phyloP scores from a whole-genome alignment of 345 rosid species.

The Gynandropsis gynandra region DNA sequence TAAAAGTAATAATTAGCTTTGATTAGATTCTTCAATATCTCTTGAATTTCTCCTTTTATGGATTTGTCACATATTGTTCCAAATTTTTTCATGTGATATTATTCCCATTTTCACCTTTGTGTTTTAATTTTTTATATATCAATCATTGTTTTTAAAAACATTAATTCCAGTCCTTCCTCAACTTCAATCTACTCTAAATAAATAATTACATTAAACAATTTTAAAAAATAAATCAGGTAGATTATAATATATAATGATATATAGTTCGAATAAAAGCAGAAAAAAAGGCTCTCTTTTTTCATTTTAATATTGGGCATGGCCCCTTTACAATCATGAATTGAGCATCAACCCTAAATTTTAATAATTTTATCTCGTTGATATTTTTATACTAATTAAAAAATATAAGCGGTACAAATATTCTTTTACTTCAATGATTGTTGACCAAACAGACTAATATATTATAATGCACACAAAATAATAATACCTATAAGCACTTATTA shows the following conservation, averaged over 20 bases:
- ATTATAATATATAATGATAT: no score
- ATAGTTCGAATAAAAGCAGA: no score
- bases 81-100: conserved; percentile 29
- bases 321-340: conserved; percentile 35
- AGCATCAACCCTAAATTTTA: conserved; percentile 29
- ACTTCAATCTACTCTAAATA: no score
- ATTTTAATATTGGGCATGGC: conserved; percentile 32
- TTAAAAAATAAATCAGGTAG: no score
- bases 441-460: background rate
- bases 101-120: background rate
- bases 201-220: no score
- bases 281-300: conserved; percentile 20
- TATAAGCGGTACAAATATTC: conserved; percentile 10
- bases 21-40: conserved; percentile 35
- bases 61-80: conserved; percentile 19
- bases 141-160: no score
- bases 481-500: no score
- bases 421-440: conserved; percentile 4
- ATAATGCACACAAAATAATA: no score
- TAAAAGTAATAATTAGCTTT: conserved; percentile 11
- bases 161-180: no score
- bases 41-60: conserved; percentile 13
- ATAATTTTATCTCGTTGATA: background rate
- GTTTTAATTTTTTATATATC: background rate
- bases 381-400: conserved; percentile 1